phyloP scores from a whole-genome alignment of 2,329 filamentous ascomycete species.

The Sporothrix euskadiensis region DNA sequence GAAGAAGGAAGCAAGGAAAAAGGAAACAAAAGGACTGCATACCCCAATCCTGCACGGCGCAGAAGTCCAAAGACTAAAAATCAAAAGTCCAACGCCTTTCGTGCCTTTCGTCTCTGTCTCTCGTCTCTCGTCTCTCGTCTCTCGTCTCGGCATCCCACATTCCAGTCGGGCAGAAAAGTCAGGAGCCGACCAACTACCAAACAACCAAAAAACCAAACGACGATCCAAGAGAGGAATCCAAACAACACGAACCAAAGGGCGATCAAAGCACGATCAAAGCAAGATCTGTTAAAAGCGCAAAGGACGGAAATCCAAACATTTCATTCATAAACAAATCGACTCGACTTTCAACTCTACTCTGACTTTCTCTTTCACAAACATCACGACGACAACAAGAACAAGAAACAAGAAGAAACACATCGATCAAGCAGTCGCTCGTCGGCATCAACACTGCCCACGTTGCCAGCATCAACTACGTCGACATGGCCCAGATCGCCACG shows the following conservation, averaged over 20 bases:
- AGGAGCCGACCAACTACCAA: not conserved
- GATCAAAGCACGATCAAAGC: not conserved
- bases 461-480: not conserved
- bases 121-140: not conserved
- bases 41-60: not conserved
- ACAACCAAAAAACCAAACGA: not conserved
- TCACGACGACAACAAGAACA: not conserved
- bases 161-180: slow-evolving; percentile 13
- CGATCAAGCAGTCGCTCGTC: not conserved
- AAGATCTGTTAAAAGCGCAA: not conserved
- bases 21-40: not conserved
- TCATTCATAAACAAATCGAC: not conserved
- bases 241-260: not conserved
- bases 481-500: not conserved
- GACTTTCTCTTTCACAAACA: not conserved
- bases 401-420: not conserved
- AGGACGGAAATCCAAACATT: not conserved
- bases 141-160: slow-evolving; percentile 7
- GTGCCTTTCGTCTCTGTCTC: not conserved
- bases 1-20: not conserved
- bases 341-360: not conserved
- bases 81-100: slow-evolving; percentile 6
- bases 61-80: not conserved
- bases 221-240: not conserved
- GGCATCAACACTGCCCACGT: not conserved